Conservation (phyloP, 768 basidiomycete genomes). For the Pilatotrama ljubarskyi region DNA sequence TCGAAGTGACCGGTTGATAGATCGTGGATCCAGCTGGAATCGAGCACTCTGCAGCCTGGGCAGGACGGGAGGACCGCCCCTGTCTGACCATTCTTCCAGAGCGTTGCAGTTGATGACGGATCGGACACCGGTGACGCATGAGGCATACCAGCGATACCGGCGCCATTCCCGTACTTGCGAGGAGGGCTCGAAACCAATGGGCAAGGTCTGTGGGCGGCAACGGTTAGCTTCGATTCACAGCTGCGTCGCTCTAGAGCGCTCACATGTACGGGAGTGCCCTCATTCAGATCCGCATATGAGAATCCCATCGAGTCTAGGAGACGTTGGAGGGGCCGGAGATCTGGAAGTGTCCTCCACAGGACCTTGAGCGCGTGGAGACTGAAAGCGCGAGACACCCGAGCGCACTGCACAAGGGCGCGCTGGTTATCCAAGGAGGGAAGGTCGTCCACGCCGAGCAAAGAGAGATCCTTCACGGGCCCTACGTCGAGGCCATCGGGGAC, state of each 20-base stretch:
- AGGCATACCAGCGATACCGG: conserved; percentile 9
- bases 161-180: neutral
- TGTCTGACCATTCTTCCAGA: conserved; percentile 7
- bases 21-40: neutral
- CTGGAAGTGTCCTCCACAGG: conserved; percentile 6
- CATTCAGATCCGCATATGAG: neutral
- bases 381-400: conserved; percentile 1
- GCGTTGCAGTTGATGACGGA: conserved; percentile 4
- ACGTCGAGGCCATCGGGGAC: neutral
- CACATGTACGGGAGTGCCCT: conserved; percentile 1
- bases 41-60: neutral
- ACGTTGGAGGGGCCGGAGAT: neutral
- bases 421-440: neutral
- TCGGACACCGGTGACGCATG: conserved; percentile 2
- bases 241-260: neutral
- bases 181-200: neutral
- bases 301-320: neutral
- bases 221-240: neutral
- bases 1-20: conserved; percentile 4
- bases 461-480: neutral
- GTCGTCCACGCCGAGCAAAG: neutral
- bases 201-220: neutral
- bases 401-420: neutral
- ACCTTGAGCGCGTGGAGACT: conserved; percentile 3
- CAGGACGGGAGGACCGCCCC: conserved; percentile 2